phyloP scores from a whole-genome alignment of 1,284 basidiomycete genomes.

The Ceratobasidium theobromae region DNA sequence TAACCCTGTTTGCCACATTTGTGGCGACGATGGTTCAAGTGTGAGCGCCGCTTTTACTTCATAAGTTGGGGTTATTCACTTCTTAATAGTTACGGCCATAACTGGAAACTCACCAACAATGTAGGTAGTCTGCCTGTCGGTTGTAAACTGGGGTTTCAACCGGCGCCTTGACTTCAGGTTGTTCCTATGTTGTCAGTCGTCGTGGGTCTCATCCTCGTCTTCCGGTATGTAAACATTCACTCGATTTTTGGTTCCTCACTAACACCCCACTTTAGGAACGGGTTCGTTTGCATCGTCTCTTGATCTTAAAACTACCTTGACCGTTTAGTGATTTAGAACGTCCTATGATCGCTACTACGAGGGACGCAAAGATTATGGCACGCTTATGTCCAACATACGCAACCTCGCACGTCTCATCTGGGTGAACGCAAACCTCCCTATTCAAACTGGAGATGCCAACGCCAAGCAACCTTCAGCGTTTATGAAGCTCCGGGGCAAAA shows the following conservation, averaged over 20 bases:
- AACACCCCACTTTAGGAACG: too few species aligned
- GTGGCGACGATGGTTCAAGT: conserved; percentile 39
- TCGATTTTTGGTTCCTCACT: too few species aligned
- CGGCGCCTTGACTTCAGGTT: conserved; percentile 48
- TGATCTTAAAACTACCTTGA: conserved; percentile 48
- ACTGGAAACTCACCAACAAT: conserved; percentile 46
- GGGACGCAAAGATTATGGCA: conserved; percentile 79
- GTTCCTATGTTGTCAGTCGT: conserved; percentile 87
- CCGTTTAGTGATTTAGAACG: conserved; percentile 52
- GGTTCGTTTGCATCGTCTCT: conserved; percentile 49
- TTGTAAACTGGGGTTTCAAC: conserved; percentile 54
- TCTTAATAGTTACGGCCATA: conserved; percentile 26
- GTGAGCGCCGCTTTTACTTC: conserved; percentile 4
- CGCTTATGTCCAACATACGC: conserved; percentile 61
- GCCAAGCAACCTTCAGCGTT: conserved; percentile 26
- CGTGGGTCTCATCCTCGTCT: conserved; percentile 78
- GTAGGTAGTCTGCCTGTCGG: conserved; percentile 47
- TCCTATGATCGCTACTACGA: conserved; percentile 55
- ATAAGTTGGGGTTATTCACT: background rate
- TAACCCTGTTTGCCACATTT: conserved; percentile 68
- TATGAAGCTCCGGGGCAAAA: conserved; percentile 30
- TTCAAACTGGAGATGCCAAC: conserved; percentile 44
- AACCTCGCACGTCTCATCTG: conserved; percentile 71
- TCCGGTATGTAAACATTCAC: conserved; percentile 52
- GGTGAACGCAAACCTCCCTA: conserved; percentile 71